phyloP scores from a whole-genome alignment of 805 yeast genomes.

The Ogataea henricii region DNA sequence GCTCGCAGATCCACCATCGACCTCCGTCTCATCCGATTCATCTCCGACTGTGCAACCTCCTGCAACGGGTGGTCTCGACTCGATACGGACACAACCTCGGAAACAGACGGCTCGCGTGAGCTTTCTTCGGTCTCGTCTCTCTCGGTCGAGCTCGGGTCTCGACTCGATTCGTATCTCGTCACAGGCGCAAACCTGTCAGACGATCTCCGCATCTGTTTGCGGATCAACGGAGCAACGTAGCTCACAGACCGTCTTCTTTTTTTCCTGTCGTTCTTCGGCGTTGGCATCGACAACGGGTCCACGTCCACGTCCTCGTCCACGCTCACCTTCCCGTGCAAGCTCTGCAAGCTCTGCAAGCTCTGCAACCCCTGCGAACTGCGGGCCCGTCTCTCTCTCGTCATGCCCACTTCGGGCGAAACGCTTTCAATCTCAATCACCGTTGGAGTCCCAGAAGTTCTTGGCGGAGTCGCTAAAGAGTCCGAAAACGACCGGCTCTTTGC shows the following conservation, averaged over 20 bases:
- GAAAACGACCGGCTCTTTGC: slow-evolving; percentile 4
- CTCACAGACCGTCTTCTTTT: slow-evolving; percentile 60
- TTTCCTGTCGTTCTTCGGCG: slow-evolving; percentile 25
- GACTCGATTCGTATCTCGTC: neutral
- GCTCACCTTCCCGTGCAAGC: too few relatives aligned
- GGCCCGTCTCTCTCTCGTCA: neutral
- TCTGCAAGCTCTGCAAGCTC: too few relatives aligned
- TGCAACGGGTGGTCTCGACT: slow-evolving; percentile 12
- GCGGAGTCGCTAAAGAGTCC: slow-evolving; percentile 16
- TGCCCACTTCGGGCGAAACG: slow-evolving; percentile 22
- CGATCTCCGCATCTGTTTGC: slow-evolving; percentile 70
- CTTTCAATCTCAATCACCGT: slow-evolving; percentile 18
- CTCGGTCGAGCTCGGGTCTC: slow-evolving; percentile 6
- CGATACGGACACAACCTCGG: slow-evolving; percentile 7
- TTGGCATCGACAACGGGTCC: slow-evolving; percentile 30
- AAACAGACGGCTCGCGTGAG: slow-evolving; percentile 3
- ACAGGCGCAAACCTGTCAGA: slow-evolving; percentile 48
- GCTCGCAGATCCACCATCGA: slow-evolving; percentile 9
- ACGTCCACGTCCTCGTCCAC: slow-evolving; percentile 14
- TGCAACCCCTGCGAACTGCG: neutral
- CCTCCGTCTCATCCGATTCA: slow-evolving; percentile 12
- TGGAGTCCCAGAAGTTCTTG: slow-evolving; percentile 9
- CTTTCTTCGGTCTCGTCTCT: slow-evolving; percentile 9
- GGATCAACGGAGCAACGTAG: slow-evolving; percentile 67
- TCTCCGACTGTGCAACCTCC: slow-evolving; percentile 11